Evolutionary conservation across 345 rosid species (phyloP).

Genomic region (Gossypium bickii): DNA sequence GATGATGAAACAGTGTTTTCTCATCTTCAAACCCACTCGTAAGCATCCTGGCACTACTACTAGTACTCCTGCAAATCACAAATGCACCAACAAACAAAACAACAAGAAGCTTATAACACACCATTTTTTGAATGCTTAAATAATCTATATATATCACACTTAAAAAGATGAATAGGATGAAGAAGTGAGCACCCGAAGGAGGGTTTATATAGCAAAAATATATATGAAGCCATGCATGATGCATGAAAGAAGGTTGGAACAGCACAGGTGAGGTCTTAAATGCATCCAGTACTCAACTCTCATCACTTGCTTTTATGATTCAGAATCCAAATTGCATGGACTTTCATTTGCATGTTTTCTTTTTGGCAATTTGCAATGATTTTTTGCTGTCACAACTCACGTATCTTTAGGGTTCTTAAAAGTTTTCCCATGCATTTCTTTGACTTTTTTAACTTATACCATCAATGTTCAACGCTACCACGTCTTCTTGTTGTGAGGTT

Average conservation of each 20-base stretch:
- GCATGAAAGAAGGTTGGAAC: not conserved
- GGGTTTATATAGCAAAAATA: slow-evolving; percentile 20
- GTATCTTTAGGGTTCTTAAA: not conserved
- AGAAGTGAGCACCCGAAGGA: slow-evolving; percentile 4
- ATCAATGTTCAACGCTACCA: slow-evolving; percentile 6
- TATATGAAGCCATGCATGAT: not conserved
- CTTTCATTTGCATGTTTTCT: too few species aligned
- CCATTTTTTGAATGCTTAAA: not conserved
- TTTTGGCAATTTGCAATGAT: not conserved
- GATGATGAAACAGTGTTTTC: slow-evolving; percentile 30
- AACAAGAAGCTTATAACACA: slow-evolving; percentile 30
- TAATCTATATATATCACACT: not conserved
- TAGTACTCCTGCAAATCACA: slow-evolving; percentile 20
- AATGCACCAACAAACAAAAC: slow-evolving; percentile 33
- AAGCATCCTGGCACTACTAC: slow-evolving; percentile 33
- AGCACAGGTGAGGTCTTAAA: slow-evolving; percentile 19
- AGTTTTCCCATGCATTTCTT: not conserved
- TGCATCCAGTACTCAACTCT: slow-evolving; percentile 31
- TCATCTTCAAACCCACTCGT: slow-evolving; percentile 31
- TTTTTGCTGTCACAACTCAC: not conserved
- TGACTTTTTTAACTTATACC: not conserved
- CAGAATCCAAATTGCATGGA: not conserved
- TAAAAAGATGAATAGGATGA: slow-evolving; percentile 12
- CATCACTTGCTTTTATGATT: not conserved
- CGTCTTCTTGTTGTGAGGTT: too few species aligned